Evolutionary conservation across 495 filamentous ascomycete species (phyloP).

Genomic region (Neurospora tetrasperma): DNA sequence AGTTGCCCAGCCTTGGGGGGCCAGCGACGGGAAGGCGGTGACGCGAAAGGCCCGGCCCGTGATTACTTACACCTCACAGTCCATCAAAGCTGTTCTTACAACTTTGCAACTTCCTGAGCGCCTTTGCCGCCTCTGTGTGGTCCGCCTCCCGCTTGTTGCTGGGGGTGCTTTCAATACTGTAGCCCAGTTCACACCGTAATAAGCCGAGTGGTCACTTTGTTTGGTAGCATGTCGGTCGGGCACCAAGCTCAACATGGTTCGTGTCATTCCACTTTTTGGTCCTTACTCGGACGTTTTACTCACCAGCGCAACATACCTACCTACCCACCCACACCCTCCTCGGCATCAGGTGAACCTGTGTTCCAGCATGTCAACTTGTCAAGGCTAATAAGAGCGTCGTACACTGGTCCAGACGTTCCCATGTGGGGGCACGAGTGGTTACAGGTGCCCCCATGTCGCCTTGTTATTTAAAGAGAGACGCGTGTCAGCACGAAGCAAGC

Average conservation of each 20-base stretch:
- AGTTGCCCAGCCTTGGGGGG: background rate
- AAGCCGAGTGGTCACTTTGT: background rate
- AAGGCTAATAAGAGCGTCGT: background rate
- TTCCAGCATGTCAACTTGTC: background rate
- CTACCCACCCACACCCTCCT: background rate
- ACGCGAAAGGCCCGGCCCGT: background rate
- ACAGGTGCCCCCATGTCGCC: background rate
- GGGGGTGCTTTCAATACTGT: background rate
- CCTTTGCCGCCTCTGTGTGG: background rate
- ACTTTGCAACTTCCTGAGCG: background rate
- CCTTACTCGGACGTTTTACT: background rate
- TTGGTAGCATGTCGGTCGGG: background rate
- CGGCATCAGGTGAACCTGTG: background rate
- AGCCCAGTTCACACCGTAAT: background rate
- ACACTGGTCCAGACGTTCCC: background rate
- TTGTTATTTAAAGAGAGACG: background rate
- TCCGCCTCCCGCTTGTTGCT: background rate
- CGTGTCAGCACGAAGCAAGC: background rate
- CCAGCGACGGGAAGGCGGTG: background rate
- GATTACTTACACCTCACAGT: background rate
- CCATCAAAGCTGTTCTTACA: background rate
- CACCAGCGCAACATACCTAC: background rate
- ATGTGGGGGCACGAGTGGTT: background rate
- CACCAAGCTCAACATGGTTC: background rate
- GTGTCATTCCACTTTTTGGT: background rate